Evolutionary conservation across 2,329 filamentous ascomycete species (phyloP), one percentile per base, ranked within the genome.

Genomic region (Biscogniauxia mediterranea): DNA sequence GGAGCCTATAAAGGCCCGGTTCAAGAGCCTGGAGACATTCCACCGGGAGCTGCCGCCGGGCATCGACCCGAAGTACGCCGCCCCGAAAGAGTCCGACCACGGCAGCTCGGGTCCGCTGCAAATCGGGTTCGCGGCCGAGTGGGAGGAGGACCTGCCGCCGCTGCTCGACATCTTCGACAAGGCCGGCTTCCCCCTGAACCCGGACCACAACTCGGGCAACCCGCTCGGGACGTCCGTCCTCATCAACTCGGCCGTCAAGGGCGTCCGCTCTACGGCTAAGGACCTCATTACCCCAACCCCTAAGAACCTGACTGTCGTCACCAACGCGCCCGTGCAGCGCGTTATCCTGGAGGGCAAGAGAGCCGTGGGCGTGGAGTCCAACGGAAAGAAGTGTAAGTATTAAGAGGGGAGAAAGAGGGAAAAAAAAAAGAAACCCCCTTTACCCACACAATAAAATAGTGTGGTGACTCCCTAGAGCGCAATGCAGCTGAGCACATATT

Each of bases 191-290:
- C 73, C 78, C 0, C 64, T 80, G 19, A 87, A 87, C 62, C 75
- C 76, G 0, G 85, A 87, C 64, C 78, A 84, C 49, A 87, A 88
- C 63, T 82, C 80, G 7, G 85, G 85, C 0, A 79, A 87, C 66
- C 84, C 83, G 0, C 75, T 87, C 28, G 86, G 86, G 3, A 79
- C 87, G 73, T 79, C 78, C 1, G 71, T 81, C 52, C 68, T 78
- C 17, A 80, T 83, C 63, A 81, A 79, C 54, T 84, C 83, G 11
- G 76, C 80, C n/a, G 68, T 76, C 25, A 74, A 79, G 7, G 84
- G 83, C 0, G 55, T 76, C 8, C 75, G 84, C 19, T 79, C 79
- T 0, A 87, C 83, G 0, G 80, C 85, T 0, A 75, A 75, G 1
- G 84, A 85, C 61, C 73, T 86, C 53, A 64, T 88, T 11, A 62